Evolutionary conservation across 331 rosid species (phyloP).

Genomic region (Pyracantha coccinea): DNA sequence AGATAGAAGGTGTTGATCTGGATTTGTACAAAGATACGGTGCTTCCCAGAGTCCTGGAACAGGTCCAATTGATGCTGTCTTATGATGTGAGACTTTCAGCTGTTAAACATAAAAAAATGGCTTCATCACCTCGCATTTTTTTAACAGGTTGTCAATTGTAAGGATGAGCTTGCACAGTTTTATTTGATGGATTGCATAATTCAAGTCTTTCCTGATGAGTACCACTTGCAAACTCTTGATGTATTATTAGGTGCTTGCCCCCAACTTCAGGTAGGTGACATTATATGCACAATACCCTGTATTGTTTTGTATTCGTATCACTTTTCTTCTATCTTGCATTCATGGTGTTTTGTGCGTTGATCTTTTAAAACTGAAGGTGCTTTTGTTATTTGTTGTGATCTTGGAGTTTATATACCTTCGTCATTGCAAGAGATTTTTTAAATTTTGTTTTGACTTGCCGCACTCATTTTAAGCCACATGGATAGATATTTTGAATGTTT

Average conservation of each 20-base stretch:
- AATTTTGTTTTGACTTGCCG: neutral
- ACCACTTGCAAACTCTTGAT: slow-evolving; percentile 97
- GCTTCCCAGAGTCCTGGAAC: slow-evolving; percentile 97
- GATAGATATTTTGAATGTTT: neutral
- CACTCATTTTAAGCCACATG: neutral
- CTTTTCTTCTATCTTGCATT: neutral
- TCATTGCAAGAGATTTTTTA: neutral
- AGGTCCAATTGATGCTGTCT: slow-evolving; percentile 43
- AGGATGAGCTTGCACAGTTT: slow-evolving; percentile 91
- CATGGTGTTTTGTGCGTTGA: neutral
- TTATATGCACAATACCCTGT: neutral
- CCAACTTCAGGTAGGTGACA: slow-evolving; percentile 76
- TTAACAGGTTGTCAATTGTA: slow-evolving; percentile 88
- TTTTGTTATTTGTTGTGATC: neutral
- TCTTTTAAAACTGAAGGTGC: neutral
- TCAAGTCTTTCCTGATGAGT: slow-evolving; percentile 98
- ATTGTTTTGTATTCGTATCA: neutral
- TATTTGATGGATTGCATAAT: slow-evolving; percentile 97
- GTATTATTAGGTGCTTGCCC: slow-evolving; percentile 91
- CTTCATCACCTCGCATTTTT: slow-evolving; percentile 9
- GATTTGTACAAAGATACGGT: slow-evolving; percentile 94
- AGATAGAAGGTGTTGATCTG: slow-evolving; percentile 96
- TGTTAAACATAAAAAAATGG: neutral
- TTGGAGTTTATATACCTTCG: neutral
- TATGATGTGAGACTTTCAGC: slow-evolving; percentile 1